A percentile compares a stretch with the other conserved stretches of the same genome.
phyloP scores from a whole-genome alignment of 2,329 filamentous ascomycete genomes.

The Talaromyces rugulosus region DNA sequence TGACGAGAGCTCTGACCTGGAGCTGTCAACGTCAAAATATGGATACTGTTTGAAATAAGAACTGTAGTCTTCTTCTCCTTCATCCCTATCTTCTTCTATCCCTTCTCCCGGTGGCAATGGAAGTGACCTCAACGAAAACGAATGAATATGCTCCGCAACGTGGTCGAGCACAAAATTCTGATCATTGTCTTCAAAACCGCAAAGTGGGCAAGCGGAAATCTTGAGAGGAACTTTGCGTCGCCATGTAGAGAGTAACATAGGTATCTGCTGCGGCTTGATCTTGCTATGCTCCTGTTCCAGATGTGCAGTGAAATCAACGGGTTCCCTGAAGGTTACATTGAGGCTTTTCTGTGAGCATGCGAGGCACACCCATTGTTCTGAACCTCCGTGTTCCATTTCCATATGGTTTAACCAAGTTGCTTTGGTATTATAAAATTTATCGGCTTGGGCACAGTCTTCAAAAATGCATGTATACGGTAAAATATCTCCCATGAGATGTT shows the following conservation, averaged over 20 bases:
- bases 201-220: neutral
- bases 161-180: neutral
- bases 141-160: conserved; percentile 4
- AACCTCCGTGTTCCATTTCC: neutral
- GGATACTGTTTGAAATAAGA: neutral
- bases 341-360: neutral
- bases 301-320: neutral
- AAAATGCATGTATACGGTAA: conserved; percentile 5
- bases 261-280: conserved; percentile 1
- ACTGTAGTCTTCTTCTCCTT: neutral
- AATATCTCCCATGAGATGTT: conserved; percentile 1
- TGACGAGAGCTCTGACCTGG: neutral
- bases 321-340: neutral
- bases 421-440: neutral
- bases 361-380: neutral
- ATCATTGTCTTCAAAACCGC: neutral
- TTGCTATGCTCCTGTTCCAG: neutral
- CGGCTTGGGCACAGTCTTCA: neutral
- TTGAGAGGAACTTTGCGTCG: neutral
- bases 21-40: conserved; percentile 2
- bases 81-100: neutral
- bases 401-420: neutral
- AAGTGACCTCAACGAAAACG: conserved; percentile 2
- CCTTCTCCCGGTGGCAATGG: neutral
- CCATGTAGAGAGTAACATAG: conserved; percentile 1